A percentile compares a stretch with the other conserved stretches of the same genome.
Conservation (phyloP, 2,329 filamentous ascomycete species). For the Pseudogymnoascus sp. region DNA sequence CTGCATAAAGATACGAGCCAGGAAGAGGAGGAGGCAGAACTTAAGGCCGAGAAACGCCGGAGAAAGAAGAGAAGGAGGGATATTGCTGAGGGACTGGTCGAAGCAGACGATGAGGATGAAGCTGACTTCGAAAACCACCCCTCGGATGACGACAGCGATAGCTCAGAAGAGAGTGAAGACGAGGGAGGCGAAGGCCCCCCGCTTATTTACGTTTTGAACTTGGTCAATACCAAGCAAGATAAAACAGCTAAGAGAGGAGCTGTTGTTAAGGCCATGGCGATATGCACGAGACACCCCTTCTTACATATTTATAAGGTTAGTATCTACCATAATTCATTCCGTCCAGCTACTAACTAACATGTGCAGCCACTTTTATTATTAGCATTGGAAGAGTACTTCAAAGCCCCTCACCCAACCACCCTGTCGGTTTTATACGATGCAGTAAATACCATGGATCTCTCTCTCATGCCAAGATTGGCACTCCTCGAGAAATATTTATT, state of each 20-base stretch:
- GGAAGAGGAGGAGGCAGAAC: slow-evolving; percentile 71
- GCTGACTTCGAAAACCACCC: slow-evolving; percentile 40
- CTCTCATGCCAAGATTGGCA: slow-evolving; percentile 79
- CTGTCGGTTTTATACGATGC: slow-evolving; percentile 82
- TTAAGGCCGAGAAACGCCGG: slow-evolving; percentile 46
- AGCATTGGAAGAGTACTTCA: slow-evolving; percentile 95
- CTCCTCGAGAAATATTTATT: slow-evolving; percentile 77
- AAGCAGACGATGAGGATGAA: slow-evolving; percentile 36
- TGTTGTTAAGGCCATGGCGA: slow-evolving; percentile 96
- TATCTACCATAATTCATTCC: slow-evolving; percentile 16
- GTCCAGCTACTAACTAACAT: slow-evolving; percentile 17
- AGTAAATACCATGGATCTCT: slow-evolving; percentile 94
- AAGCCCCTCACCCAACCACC: slow-evolving; percentile 79
- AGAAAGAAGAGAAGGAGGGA: slow-evolving; percentile 47
- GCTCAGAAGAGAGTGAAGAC: slow-evolving; percentile 52
- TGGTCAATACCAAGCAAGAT: slow-evolving; percentile 98
- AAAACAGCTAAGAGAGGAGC: slow-evolving; percentile 87
- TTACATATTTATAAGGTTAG: slow-evolving; percentile 93
- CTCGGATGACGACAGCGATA: slow-evolving; percentile 43
- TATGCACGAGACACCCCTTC: slow-evolving; percentile 95
- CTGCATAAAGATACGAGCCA: slow-evolving; percentile 88
- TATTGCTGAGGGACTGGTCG: slow-evolving; percentile 40
- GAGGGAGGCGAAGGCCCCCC: slow-evolving; percentile 77
- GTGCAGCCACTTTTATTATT: slow-evolving; percentile 73
- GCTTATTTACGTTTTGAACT: slow-evolving; percentile 90